Base-by-base conservation (phyloP, 2,329 filamentous ascomycete genomes). In the Claviceps africana region DNA sequence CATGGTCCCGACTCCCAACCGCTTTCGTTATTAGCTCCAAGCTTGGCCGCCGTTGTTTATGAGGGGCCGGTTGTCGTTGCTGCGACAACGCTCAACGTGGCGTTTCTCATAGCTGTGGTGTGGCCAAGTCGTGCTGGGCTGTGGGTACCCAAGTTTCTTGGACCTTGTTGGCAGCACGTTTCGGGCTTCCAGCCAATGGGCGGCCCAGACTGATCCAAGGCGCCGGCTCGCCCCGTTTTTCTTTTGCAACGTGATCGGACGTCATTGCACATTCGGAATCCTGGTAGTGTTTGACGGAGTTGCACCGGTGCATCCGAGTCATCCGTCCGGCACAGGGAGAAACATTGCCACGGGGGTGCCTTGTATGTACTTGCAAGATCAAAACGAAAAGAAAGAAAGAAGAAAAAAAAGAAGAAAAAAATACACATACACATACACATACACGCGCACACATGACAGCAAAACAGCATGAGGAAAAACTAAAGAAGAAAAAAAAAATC, bases 401-500 rank as follows among this genome's bases (percentile, higher is more conserved):
- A 37, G 17, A 2, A 37, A n/a, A 37, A 37, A 37, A 8, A 2
- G 13, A 37, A 37, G 6, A 37, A 37, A 37, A 17, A 37, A 37
- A 37, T n/a, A n/a, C n/a, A n/a, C n/a, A n/a, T n/a, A n/a, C n/a
- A n/a, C n/a, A n/a, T n/a, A n/a, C n/a, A n/a, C n/a, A n/a, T n/a
- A n/a, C n/a, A n/a, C n/a, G n/a, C n/a, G n/a, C n/a, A n/a, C n/a
- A n/a, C n/a, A n/a, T n/a, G n/a, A n/a, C n/a, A n/a, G n/a, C n/a
- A n/a, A n/a, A n/a, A n/a, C n/a, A n/a, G 85, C 25, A 5, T 25
- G 25, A 25, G 25, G 5, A 25, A 25, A 25, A 25, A 25, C n/a
- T n/a, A n/a, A n/a, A n/a, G n/a, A n/a, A n/a, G n/a, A n/a, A n/a
- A n/a, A n/a, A n/a, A n/a, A n/a, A n/a, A n/a, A n/a, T n/a, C n/a